Evolutionary conservation across 805 yeast genomes (phyloP).

Genomic region (Candida boleticola): DNA sequence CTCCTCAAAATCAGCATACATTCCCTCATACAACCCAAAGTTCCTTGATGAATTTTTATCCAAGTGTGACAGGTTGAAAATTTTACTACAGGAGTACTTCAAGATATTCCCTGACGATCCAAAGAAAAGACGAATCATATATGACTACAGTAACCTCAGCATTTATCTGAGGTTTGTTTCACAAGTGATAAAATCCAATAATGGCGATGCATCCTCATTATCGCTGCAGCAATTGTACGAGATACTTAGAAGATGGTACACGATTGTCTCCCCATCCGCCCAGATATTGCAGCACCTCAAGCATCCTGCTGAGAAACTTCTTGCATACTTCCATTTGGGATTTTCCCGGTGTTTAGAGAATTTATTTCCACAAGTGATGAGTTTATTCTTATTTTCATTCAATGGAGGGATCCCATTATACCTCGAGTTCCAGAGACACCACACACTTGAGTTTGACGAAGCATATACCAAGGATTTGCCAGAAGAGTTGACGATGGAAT

Average conservation of each 20-base stretch:
- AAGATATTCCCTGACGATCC: slow-evolving; percentile 2
- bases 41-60: slow-evolving; percentile 17
- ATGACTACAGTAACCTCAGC: slow-evolving; percentile 11
- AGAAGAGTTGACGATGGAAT: not conserved
- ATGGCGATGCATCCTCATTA: not conserved
- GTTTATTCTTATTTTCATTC: slow-evolving; percentile 20
- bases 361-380: slow-evolving; percentile 21
- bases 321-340: slow-evolving; percentile 13
- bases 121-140: slow-evolving; percentile 1
- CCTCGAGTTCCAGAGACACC: slow-evolving; percentile 1
- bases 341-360: slow-evolving; percentile 16
- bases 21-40: slow-evolving; percentile 24
- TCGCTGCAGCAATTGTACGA: slow-evolving; percentile 10
- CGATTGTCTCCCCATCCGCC: slow-evolving; percentile 19
- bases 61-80: slow-evolving; percentile 12
- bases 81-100: slow-evolving; percentile 2
- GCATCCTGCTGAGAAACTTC: slow-evolving; percentile 12
- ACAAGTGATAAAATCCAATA: slow-evolving; percentile 2
- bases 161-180: slow-evolving; percentile 7
- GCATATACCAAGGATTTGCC: not conserved
- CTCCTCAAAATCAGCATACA: slow-evolving; percentile 14
- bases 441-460: not conserved
- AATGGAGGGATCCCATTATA: slow-evolving; percentile 19
- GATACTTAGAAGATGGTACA: slow-evolving; percentile 19
- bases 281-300: slow-evolving; percentile 9